Evolutionary conservation across 352 stramenopile genomes (phyloP).

Genomic region (Pythium aristosporum): DNA sequence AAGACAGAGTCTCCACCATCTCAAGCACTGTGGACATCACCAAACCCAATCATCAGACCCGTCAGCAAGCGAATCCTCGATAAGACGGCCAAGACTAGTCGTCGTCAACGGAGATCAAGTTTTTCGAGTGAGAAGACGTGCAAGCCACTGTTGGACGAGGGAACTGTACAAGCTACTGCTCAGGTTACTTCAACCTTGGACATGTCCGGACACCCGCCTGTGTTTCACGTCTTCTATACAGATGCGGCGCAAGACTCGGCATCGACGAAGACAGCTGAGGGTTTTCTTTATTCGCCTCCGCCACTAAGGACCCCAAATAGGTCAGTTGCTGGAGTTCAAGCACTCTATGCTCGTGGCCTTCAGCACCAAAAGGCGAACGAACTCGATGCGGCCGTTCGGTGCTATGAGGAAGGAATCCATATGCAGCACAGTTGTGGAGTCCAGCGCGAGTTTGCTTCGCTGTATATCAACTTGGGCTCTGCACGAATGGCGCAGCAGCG

Average conservation of each 20-base stretch:
- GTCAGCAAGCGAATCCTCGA: slow-evolving; percentile 23
- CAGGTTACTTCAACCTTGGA: slow-evolving; percentile 20
- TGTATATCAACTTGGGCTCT: slow-evolving; percentile 71
- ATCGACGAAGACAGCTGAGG: neutral
- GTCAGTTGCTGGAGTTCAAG: slow-evolving; percentile 32
- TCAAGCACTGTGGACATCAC: neutral
- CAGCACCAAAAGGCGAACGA: slow-evolving; percentile 52
- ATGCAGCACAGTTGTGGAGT: slow-evolving; percentile 27
- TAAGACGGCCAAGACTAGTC: slow-evolving; percentile 9
- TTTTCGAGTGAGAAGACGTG: neutral
- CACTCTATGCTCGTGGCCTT: slow-evolving; percentile 62
- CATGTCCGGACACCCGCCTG: neutral
- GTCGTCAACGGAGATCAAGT: neutral
- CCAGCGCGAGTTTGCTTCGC: slow-evolving; percentile 49
- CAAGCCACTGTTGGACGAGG: neutral
- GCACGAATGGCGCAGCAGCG: slow-evolving; percentile 45
- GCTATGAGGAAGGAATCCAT: slow-evolving; percentile 51
- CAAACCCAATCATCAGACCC: slow-evolving; percentile 9
- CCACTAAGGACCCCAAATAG: slow-evolving; percentile 9
- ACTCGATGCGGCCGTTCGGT: slow-evolving; percentile 41
- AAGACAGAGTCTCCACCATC: neutral
- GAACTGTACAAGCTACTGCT: neutral
- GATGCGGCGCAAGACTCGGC: neutral
- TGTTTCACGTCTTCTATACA: neutral
- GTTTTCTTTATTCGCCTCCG: neutral